Evolutionary conservation across 768 basidiomycete species (phyloP).

Genomic region (Tulasnella sp.): DNA sequence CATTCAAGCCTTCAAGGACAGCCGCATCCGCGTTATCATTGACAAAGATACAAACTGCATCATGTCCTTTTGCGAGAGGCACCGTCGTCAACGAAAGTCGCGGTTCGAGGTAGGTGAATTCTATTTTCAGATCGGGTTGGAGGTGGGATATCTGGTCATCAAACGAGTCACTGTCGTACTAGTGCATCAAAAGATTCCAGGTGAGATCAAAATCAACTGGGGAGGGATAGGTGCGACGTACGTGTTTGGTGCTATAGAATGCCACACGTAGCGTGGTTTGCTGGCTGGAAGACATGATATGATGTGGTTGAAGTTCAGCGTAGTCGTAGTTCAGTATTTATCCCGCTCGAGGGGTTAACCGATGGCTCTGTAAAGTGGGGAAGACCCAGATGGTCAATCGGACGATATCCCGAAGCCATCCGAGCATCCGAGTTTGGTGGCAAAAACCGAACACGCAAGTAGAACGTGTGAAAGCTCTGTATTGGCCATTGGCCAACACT

Average conservation of each 20-base stretch:
- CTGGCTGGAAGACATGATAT: too few relatives aligned
- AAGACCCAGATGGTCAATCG: too few relatives aligned
- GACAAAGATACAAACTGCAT: constrained; percentile 21
- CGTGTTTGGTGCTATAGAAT: constrained; percentile 20
- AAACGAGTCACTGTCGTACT: constrained; percentile 20
- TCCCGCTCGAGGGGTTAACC: too few relatives aligned
- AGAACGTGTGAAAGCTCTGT: too few relatives aligned
- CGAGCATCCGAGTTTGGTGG: too few relatives aligned
- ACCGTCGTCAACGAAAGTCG: constrained; percentile 9
- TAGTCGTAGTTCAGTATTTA: too few relatives aligned
- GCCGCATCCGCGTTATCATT: constrained; percentile 18
- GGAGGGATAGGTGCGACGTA: background rate
- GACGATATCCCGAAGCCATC: too few relatives aligned
- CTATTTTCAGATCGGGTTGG: constrained; percentile 1
- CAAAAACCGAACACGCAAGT: too few relatives aligned
- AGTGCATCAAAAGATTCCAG: background rate
- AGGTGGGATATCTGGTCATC: background rate
- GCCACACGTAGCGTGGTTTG: constrained; percentile 11
- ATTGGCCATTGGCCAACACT: background rate
- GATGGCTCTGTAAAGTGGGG: too few relatives aligned
- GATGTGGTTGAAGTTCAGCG: too few relatives aligned
- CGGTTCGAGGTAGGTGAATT: constrained; percentile 16
- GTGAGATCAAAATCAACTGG: background rate
- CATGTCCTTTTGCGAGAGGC: constrained; percentile 13
- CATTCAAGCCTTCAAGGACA: constrained; percentile 14